Evolutionary conservation across 108 stramenopile genomes (phyloP), one percentile per base, ranked within the genome.

Genomic region (Bacterosira constricta): DNA sequence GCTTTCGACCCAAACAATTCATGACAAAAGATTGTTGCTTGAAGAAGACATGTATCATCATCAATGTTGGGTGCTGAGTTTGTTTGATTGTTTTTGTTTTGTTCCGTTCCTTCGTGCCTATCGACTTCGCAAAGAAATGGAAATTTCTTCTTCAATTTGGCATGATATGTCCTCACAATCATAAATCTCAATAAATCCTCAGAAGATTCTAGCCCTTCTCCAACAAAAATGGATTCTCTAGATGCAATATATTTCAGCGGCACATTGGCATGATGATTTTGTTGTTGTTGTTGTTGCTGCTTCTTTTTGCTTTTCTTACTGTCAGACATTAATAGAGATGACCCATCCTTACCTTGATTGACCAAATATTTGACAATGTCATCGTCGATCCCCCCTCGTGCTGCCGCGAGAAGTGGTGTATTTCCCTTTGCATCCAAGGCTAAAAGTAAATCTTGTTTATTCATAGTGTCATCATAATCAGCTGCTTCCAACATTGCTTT

Each of bases 21-120:
- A n/a, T 41, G 39, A 25, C 65, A 66, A 13, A 66, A 13, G 10
- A 66, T 66, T 49, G 65, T 36, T 27, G 65, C 65, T n/a, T 66
- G 65, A 53, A 53, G 51, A 37, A 66, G 52, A 20, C 65, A 66
- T 8, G 53, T 38, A n/a, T 60, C 58, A 37, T 35, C 37, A 38
- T 60, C 58, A 42, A 25, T 9, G 18, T 34, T 25, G 8, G 39
- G 20, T 25, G 20, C 21, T 1, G 25, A 18, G 20, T 18, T 7
- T 7, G 36, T 23, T 35, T 35, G 11, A 17, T 30, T 49, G 30
- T 47, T 47, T 3, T 49, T 15, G n/a, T 64, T 17, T 9, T 15
- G 6, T 4, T 32, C 10, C 2, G 4, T 30, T 20, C 34, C 13
- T 1, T 4, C 20, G 25, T 60, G 1, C 18, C n/a, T 4, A 41